Conservation (phyloP, 352 stramenopile genomes). For the Albugo laibachii region DNA sequence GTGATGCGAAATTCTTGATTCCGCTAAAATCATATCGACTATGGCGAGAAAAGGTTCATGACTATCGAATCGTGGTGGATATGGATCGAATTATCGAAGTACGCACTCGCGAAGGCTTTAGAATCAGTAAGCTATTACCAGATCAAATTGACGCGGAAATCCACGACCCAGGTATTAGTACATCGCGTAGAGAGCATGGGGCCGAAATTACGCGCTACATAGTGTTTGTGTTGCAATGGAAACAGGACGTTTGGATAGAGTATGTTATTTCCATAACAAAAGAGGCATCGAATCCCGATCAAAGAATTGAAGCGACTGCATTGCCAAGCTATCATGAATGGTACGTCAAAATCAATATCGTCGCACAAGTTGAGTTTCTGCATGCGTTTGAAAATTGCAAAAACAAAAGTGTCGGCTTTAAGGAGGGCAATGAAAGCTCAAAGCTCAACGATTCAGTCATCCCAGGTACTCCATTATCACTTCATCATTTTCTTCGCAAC, state of each 20-base stretch:
- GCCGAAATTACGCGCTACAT: slow-evolving; percentile 16
- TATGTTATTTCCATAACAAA: slow-evolving; percentile 58
- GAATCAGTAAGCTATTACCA: neutral
- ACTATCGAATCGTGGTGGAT: slow-evolving; percentile 70
- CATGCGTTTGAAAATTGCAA: slow-evolving; percentile 32
- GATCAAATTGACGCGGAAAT: neutral
- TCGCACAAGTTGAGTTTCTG: slow-evolving; percentile 64
- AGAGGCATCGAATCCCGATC: neutral
- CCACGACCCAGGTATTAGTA: neutral
- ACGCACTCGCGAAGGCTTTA: slow-evolving; percentile 60
- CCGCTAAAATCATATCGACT: slow-evolving; percentile 60
- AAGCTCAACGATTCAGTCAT: slow-evolving; percentile 7
- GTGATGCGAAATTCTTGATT: slow-evolving; percentile 34
- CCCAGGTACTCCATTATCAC: slow-evolving; percentile 17
- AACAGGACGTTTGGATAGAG: slow-evolving; percentile 78
- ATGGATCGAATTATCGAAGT: slow-evolving; percentile 68
- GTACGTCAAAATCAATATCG: slow-evolving; percentile 75
- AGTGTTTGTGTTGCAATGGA: slow-evolving; percentile 75
- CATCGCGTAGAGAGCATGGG: slow-evolving; percentile 1
- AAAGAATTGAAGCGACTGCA: slow-evolving; percentile 5
- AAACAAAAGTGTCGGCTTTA: neutral
- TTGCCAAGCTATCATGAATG: slow-evolving; percentile 31
- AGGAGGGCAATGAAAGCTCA: neutral
- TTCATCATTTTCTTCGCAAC: slow-evolving; percentile 70
- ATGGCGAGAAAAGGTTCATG: slow-evolving; percentile 76